Conservation (phyloP, 768 basidiomycete species). For the Termitomyces sp. region DNA sequence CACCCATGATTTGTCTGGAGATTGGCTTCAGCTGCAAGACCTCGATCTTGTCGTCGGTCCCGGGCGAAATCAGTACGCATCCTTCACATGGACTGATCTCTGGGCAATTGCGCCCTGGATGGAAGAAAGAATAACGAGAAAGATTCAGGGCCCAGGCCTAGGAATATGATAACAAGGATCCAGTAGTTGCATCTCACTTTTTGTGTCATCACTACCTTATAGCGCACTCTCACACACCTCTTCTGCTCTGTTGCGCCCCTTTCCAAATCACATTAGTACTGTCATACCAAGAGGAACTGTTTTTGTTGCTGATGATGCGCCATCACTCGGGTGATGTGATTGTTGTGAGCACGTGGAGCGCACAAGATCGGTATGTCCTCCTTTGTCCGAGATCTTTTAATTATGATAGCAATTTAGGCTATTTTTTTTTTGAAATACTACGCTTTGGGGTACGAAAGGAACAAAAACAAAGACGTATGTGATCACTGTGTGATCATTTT, state of each 20-base stretch:
- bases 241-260: background rate
- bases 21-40: constrained; percentile 36
- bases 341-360: constrained; percentile 9
- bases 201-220: constrained; percentile 1
- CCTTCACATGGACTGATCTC: constrained; percentile 67
- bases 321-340: constrained; percentile 1
- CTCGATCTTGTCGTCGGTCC: constrained; percentile 41
- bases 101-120: constrained; percentile 77
- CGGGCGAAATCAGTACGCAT: constrained; percentile 57
- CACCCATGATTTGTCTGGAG: constrained; percentile 29
- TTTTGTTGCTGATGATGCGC: background rate
- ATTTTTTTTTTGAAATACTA: constrained; percentile 5
- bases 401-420: constrained; percentile 7
- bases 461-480: constrained; percentile 7
- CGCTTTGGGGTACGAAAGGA: background rate
- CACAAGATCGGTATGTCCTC: constrained; percentile 18
- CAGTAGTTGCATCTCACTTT: background rate
- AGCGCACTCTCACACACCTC: background rate
- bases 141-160: constrained; percentile 68
- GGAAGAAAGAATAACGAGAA: constrained; percentile 55
- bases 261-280: background rate
- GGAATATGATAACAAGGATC: constrained; percentile 35
- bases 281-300: background rate
- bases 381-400: constrained; percentile 14
- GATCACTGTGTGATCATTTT: constrained; percentile 3